Conservation (phyloP, 2,329 filamentous ascomycete species). For the Stagonosporopsis rhizophila region DNA sequence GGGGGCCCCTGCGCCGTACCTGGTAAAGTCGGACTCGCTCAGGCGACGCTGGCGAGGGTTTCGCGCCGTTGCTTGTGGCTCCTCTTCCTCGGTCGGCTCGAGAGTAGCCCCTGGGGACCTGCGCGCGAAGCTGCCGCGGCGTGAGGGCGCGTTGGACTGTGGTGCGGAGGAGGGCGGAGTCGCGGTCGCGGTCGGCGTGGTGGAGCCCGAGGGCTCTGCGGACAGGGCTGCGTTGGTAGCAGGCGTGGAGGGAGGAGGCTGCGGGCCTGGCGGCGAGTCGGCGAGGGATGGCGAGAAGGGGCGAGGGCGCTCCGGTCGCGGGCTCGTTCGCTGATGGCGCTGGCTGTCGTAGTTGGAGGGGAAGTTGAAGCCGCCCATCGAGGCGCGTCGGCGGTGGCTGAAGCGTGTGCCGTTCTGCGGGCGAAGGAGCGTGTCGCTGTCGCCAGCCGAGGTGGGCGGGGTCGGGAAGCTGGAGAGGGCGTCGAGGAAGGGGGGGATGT, state of each 20-base stretch:
- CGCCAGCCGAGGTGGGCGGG: constrained; percentile 55
- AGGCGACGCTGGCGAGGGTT: constrained; percentile 61
- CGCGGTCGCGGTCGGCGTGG: constrained; percentile 45
- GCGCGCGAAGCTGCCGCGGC: constrained; percentile 51
- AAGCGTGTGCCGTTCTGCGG: constrained; percentile 64
- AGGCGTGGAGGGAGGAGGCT: constrained; percentile 69
- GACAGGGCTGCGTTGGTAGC: constrained; percentile 64
- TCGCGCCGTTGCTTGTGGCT: constrained; percentile 48
- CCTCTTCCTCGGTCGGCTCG: constrained; percentile 54
- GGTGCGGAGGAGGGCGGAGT: constrained; percentile 46
- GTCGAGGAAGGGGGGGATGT: constrained; percentile 59
- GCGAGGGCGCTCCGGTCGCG: constrained; percentile 51
- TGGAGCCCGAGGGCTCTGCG: constrained; percentile 61
- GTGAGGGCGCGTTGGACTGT: constrained; percentile 46
- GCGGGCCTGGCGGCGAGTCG: constrained; percentile 65
- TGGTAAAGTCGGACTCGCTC: constrained; percentile 67
- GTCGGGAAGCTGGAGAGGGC: constrained; percentile 58
- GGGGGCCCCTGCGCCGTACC: constrained; percentile 67
- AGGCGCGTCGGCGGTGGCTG: constrained; percentile 60
- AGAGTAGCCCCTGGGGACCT: constrained; percentile 50
- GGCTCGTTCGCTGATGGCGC: constrained; percentile 56
- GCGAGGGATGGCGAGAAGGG: constrained; percentile 54
- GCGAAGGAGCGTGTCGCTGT: constrained; percentile 59
- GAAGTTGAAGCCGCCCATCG: constrained; percentile 61
- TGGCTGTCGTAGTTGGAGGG: constrained; percentile 61